These are phyloP conservation scores for Simmondsia chinensis DNA, from an alignment of 148 eudicot species.

Conservation along the genomic window DNA sequence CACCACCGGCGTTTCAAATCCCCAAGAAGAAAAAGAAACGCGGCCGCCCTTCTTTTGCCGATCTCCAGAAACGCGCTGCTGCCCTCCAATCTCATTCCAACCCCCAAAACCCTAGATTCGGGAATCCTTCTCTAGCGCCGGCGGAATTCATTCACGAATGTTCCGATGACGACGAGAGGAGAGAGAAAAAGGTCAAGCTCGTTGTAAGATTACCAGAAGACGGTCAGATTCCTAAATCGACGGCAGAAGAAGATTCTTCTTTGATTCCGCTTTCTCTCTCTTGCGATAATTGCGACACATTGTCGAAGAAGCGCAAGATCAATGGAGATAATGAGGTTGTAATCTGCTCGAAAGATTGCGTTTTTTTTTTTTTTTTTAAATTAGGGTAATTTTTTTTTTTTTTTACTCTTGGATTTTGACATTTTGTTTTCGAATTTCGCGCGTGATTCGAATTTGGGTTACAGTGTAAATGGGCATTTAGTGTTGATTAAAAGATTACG, in stretches of 20 bases:
- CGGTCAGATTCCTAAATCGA: conserved; percentile 4
- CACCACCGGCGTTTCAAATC: conserved; percentile 3
- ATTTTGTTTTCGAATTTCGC: conserved; percentile 38
- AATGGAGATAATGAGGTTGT: too few species aligned
- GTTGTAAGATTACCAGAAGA: conserved; percentile 45
- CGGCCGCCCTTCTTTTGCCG: conserved; percentile 56
- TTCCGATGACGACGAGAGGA: conserved; percentile 54
- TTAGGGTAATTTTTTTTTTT: too few species aligned
- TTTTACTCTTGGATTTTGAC: conserved; percentile 2
- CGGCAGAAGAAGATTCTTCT: conserved; percentile 9
- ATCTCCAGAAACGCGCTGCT: conserved; percentile 32
- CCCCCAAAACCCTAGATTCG: conserved; percentile 54
- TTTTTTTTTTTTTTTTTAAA: conserved; percentile 8
- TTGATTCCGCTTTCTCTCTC: conserved; percentile 15
- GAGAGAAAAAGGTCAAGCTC: conserved; percentile 60
- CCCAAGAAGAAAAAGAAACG: conserved; percentile 42
- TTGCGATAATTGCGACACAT: conserved; percentile 7
- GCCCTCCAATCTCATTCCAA: conserved; percentile 13
- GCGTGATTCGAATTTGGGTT: too few species aligned
- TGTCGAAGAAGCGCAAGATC: conserved; percentile 21
- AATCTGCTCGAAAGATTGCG: too few species aligned
- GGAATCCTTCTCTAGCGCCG: too few species aligned
- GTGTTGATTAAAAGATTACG: too few species aligned
- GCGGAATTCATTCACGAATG: conserved; percentile 9
- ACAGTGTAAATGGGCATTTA: too few species aligned